These are phyloP conservation scores for Neophaeococcomyces aloes DNA, from an alignment of 2,329 filamentous ascomycete genomes.

Conservation along the genomic window DNA sequence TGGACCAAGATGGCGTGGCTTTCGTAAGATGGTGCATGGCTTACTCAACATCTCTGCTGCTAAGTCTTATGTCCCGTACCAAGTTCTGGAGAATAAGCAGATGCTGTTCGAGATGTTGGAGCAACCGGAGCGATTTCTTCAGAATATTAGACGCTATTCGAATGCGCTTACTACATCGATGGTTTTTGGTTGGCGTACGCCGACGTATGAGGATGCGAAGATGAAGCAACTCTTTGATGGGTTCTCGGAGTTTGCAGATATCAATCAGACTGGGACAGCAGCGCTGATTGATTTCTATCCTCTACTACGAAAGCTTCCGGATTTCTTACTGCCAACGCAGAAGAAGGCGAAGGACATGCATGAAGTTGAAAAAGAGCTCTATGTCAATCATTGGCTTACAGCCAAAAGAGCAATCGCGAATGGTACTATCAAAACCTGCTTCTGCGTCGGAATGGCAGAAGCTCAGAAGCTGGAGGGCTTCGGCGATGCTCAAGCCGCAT, in stretches of 20 bases:
- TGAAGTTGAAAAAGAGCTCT: constrained; percentile 33
- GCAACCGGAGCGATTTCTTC: constrained; percentile 31
- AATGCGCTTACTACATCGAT: constrained; percentile 42
- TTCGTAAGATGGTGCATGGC: constrained; percentile 32
- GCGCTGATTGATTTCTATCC: constrained; percentile 40
- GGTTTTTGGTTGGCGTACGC: constrained; percentile 39
- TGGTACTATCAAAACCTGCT: constrained; percentile 26
- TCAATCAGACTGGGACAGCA: constrained; percentile 34
- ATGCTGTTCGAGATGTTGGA: constrained; percentile 43
- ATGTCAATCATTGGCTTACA: constrained; percentile 33
- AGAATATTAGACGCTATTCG: constrained; percentile 40
- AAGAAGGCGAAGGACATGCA: constrained; percentile 34
- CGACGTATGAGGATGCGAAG: constrained; percentile 32
- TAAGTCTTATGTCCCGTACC: constrained; percentile 44
- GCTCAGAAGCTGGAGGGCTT: constrained; percentile 26
- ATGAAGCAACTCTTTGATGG: constrained; percentile 36
- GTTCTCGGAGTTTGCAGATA: constrained; percentile 33
- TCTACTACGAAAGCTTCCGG: constrained; percentile 35
- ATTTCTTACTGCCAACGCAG: constrained; percentile 29
- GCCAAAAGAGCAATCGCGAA: constrained; percentile 25
- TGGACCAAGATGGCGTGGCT: constrained; percentile 23
- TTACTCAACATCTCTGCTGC: constrained; percentile 40
- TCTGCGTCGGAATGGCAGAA: constrained; percentile 12
- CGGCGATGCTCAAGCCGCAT: constrained; percentile 27
- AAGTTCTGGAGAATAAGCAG: constrained; percentile 46